These are phyloP conservation scores for Trichoderma cornu-damae DNA, from an alignment of 2,329 filamentous ascomycete genomes.

Conservation along the genomic window DNA sequence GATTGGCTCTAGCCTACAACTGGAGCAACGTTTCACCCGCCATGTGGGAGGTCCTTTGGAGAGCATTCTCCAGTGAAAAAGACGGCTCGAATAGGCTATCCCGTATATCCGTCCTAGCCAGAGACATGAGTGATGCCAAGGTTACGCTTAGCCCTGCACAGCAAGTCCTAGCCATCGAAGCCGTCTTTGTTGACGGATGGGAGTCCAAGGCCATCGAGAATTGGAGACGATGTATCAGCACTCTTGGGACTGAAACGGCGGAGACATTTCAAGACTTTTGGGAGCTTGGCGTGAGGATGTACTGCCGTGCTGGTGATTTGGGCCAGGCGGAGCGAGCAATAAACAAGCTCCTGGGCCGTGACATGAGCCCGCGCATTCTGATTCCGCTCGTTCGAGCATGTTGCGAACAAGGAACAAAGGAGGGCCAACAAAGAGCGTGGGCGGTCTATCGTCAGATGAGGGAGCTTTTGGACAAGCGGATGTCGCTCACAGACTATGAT, in stretches of 20 bases:
- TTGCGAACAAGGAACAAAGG: conserved; percentile 47
- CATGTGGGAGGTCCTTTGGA: conserved; percentile 64
- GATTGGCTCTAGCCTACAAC: conserved; percentile 39
- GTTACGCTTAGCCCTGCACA: conserved; percentile 52
- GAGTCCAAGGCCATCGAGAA: conserved; percentile 55
- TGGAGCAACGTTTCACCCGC: conserved; percentile 54
- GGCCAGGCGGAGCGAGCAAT: conserved; percentile 54
- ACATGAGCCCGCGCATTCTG: conserved; percentile 51
- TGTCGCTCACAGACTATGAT: conserved; percentile 73
- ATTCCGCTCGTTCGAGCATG: conserved; percentile 66
- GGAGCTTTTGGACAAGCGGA: conserved; percentile 51
- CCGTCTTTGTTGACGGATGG: conserved; percentile 59
- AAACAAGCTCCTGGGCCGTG: conserved; percentile 47
- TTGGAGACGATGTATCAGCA: conserved; percentile 55
- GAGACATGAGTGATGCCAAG: conserved; percentile 60
- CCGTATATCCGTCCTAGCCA: conserved; percentile 56
- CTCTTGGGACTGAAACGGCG: conserved; percentile 43
- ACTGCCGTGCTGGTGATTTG: conserved; percentile 53
- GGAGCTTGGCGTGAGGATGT: conserved; percentile 62
- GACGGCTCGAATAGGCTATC: conserved; percentile 52
- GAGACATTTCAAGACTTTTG: conserved; percentile 51
- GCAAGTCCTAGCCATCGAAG: conserved; percentile 62
- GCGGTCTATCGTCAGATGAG: conserved; percentile 61
- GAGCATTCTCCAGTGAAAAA: conserved; percentile 50
- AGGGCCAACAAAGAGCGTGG: conserved; percentile 56